Evolutionary conservation across 805 yeast species (phyloP), one percentile per base, ranked within the genome.

Genomic region (Myxozyma geophila): DNA sequence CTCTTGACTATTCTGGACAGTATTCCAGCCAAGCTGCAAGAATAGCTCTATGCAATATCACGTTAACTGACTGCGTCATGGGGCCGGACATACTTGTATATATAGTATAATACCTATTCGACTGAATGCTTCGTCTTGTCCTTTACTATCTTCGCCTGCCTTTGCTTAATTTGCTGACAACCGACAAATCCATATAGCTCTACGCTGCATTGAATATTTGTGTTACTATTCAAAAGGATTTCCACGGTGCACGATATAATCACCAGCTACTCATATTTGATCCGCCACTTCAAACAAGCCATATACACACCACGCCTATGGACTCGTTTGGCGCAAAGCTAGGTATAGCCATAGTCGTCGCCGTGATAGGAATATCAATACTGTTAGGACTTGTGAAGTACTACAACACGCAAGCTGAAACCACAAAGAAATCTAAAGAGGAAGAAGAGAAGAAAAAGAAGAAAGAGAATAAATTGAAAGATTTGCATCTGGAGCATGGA

Each of bases 311-410:
- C 9, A 7, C 50, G 35, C 35, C 23, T 21, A 37, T 39, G 47
- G 55, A 52, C 46, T 52, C 55, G 19, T 52, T 52, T 52, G 55
- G 55, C 4, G 55, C 55, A 12, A 37, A 40, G 19, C 36, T 52
- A 23, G 55, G 55, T 21, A 19, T 52, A n/a, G 39, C 55, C n/a
- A 52, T 52, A 13, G 55, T 37, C 2, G 21, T 52, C n/a, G 8
- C 19, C 41, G 8, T 52, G 5, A 52, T 52, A 17, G 55, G 35
- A n/a, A 46, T 46, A 13, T 46, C 40, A n/a, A 39, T 52, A 9
- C 13, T 52, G 12, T 7, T 52, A 12, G 55, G 55, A 17, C 19
- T 52, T 0, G 36, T 52, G 28, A 52, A 23, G 23, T 52, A 52
- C 46, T 52, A 39, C 46, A 52, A 39, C 39, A 35, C 13, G n/a